Evolutionary conservation across 2,329 filamentous ascomycete genomes (phyloP).

Genomic region (Fusarium nygamai): DNA sequence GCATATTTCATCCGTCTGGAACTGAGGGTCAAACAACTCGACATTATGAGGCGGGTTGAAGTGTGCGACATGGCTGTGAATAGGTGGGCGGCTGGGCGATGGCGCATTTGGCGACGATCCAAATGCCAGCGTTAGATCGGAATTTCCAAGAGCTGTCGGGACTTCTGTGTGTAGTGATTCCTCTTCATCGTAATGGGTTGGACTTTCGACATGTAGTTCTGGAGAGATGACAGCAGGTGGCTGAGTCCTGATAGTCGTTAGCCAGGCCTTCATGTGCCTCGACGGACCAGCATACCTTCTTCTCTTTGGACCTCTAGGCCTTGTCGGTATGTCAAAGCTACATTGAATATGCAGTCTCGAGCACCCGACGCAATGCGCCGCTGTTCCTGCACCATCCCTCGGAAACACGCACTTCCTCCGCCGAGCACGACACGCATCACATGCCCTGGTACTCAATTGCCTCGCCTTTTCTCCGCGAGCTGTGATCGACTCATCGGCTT

Average conservation of each 20-base stretch:
- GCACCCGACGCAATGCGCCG: neutral
- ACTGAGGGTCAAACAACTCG: neutral
- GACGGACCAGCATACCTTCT: neutral
- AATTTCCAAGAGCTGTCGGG: rapidly evolving
- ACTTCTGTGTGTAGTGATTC: rapidly evolving
- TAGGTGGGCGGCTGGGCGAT: neutral
- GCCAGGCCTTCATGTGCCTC: too few species aligned
- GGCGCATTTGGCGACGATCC: neutral
- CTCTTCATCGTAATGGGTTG: neutral
- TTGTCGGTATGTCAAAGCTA: neutral
- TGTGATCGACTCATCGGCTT: neutral
- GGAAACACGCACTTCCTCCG: slow-evolving; percentile 2
- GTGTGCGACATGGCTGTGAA: neutral
- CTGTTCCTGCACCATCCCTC: neutral
- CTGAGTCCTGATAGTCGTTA: neutral
- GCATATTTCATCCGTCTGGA: neutral
- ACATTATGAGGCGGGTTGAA: neutral
- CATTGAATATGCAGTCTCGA: slow-evolving; percentile 1
- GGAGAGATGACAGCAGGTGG: neutral
- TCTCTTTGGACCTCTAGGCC: neutral
- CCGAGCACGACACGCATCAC: slow-evolving; percentile 7
- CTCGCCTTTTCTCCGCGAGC: neutral
- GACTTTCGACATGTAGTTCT: neutral
- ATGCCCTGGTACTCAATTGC: neutral
- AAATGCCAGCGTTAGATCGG: neutral